Conservation (phyloP, 2,329 filamentous ascomycete species). For the Alternaria sp. region DNA sequence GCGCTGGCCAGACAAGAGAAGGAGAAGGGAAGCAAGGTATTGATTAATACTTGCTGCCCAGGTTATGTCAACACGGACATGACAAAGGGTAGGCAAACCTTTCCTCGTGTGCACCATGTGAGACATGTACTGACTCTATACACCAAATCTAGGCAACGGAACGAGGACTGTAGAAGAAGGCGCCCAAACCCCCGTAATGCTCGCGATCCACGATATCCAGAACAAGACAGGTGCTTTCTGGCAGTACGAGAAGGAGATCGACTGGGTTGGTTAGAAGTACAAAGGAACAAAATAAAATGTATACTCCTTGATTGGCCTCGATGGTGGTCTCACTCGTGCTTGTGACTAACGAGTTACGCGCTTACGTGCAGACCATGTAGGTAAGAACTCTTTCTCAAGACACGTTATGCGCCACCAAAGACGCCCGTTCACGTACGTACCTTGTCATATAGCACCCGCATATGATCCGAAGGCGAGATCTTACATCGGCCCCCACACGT, state of each 20-base stretch:
- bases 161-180: constrained; percentile 53
- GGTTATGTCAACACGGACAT: constrained; percentile 58
- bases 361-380: neutral
- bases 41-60: constrained; percentile 54
- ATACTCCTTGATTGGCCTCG: too few species aligned
- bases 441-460: neutral
- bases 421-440: neutral
- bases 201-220: constrained; percentile 52
- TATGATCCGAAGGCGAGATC: neutral
- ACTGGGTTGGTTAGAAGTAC: constrained; percentile 48
- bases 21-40: constrained; percentile 39
- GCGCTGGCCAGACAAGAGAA: constrained; percentile 46
- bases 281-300: neutral
- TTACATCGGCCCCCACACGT: neutral
- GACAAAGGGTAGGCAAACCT: constrained; percentile 39
- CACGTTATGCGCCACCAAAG: neutral
- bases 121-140: neutral
- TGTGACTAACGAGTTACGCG: neutral
- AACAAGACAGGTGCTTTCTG: constrained; percentile 50
- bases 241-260: constrained; percentile 45
- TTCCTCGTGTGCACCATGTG: neutral
- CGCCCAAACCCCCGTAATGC: constrained; percentile 52
- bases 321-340: neutral
- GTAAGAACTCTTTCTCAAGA: rapidly evolving
- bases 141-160: constrained; percentile 24